Conservation (phyloP, 495 filamentous ascomycete species). For the Hypoxylon lenormandii region DNA sequence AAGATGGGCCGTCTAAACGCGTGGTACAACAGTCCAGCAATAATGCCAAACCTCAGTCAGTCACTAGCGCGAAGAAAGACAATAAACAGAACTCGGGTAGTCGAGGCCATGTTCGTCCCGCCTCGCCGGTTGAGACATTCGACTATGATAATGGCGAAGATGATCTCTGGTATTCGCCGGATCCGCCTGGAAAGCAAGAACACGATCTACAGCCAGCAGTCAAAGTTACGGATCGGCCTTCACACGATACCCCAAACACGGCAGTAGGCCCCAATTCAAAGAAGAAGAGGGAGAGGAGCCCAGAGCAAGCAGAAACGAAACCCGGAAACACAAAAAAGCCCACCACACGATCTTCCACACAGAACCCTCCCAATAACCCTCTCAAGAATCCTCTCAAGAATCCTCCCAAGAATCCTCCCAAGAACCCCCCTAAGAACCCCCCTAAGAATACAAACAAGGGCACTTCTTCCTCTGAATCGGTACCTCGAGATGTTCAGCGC, state of each 20-base stretch:
- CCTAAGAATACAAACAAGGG: not conserved
- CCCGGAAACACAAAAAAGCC: not conserved
- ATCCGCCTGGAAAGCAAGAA: slow-evolving; percentile 11
- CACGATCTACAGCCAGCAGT: not conserved
- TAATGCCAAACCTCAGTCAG: not conserved
- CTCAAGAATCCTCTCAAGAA: too few species aligned
- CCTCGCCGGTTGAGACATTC: not conserved
- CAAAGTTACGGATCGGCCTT: not conserved
- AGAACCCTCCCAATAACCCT: slow-evolving; percentile 1
- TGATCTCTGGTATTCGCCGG: slow-evolving; percentile 1
- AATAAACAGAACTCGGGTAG: slow-evolving; percentile 6
- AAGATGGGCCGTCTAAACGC: slow-evolving; percentile 4
- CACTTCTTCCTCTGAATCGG: not conserved
- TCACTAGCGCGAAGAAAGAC: not conserved
- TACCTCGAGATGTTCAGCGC: not conserved
- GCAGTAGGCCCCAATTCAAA: slow-evolving; percentile 27
- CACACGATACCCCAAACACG: not conserved
- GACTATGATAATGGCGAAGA: slow-evolving; percentile 5
- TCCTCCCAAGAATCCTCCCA: too few species aligned
- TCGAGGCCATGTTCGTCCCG: not conserved
- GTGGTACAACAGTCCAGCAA: not conserved
- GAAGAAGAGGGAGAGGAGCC: slow-evolving; percentile 37
- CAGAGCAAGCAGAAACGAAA: slow-evolving; percentile 6
- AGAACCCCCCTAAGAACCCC: too few species aligned
- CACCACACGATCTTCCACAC: slow-evolving; percentile 13